phyloP scores from a whole-genome alignment of 805 yeast genomes.

The Yamadazyma paraphyllophila region DNA sequence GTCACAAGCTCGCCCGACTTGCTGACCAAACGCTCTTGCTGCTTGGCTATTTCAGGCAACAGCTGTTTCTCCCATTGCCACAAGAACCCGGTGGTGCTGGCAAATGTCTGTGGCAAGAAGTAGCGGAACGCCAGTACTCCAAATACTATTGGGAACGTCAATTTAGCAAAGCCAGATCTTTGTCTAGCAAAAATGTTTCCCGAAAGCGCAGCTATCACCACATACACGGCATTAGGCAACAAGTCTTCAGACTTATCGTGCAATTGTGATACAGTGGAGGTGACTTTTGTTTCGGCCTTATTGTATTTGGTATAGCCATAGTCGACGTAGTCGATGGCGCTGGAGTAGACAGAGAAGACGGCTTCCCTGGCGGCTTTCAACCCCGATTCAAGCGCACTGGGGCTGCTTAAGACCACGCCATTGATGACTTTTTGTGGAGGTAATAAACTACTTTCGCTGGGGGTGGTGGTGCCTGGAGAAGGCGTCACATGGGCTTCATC shows the following conservation, averaged over 20 bases:
- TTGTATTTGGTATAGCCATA: slow-evolving; percentile 50
- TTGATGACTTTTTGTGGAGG: slow-evolving; percentile 49
- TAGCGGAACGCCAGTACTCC: slow-evolving; percentile 65
- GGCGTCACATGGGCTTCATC: slow-evolving; percentile 47
- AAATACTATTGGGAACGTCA: slow-evolving; percentile 54
- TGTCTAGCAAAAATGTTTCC: slow-evolving; percentile 76
- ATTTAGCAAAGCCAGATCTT: slow-evolving; percentile 54
- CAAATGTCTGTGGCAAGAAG: slow-evolving; percentile 71
- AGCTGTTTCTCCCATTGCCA: slow-evolving; percentile 60
- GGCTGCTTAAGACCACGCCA: slow-evolving; percentile 57
- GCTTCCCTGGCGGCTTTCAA: slow-evolving; percentile 48
- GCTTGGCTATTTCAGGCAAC: slow-evolving; percentile 62
- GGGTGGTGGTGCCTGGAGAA: slow-evolving; percentile 50
- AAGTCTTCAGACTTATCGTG: slow-evolving; percentile 66
- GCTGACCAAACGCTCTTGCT: slow-evolving; percentile 51
- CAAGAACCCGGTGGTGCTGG: slow-evolving; percentile 54
- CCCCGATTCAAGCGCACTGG: slow-evolving; percentile 45
- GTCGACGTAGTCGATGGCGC: slow-evolving; percentile 36
- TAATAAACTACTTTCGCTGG: slow-evolving; percentile 22
- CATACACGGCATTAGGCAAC: slow-evolving; percentile 68
- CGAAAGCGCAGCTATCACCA: slow-evolving; percentile 64
- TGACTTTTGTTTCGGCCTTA: slow-evolving; percentile 59
- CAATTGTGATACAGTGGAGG: slow-evolving; percentile 59
- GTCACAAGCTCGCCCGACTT: slow-evolving; percentile 45
- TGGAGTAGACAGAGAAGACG: slow-evolving; percentile 22